Base-by-base conservation (phyloP, 23 red algal genomes). In the Cyanidiococcus yangmingshanensis region DNA sequence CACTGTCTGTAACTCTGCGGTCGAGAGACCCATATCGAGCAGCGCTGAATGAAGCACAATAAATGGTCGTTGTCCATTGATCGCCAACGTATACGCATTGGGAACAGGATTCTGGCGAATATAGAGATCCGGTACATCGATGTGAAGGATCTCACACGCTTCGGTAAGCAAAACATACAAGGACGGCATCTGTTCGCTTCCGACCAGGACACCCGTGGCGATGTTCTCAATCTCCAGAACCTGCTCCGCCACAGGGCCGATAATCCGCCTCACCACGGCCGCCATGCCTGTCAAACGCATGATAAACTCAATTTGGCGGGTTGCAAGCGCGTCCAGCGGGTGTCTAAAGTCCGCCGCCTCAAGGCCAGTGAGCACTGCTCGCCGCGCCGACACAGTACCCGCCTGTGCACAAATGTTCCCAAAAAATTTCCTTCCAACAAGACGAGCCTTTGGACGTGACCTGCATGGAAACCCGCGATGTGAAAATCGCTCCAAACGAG, bases 51-150 rank as follows among this genome's bases (percentile, higher is more conserved):
- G 84, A 0, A 98, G 58, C 26, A 98, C 94, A 31, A 98, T 98
- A 39, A 91, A 91, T 30, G 94, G 88, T n/a, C 81, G 76, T 41
- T 84, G 82, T 50, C 92, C 92, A 38, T 98, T 78, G 1, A 98
- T 82, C 12, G 94, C 94, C 58, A 98, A 76, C 1, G 94, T 98
- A 57, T 98, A 98, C 31, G 94, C 94, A 83, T 98, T 98, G 25
- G 94, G 88, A 29, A 79, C 71, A 0, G 88, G 76, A 51, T 85
- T 91, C n/a, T 91, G 84, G 37, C 89, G 82, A 25, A 98, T 74
- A 77, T 92, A 98, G 31, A 98, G 58, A 39, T 89, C 76, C 21
- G 94, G 94, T 39, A 84, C 80, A 25, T 58, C 25, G 30, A 98
- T 77, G 40, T 83, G 77, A 15, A 98, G 76, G 2, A 98, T 88